These are phyloP conservation scores for Amanita pseudoporphyria DNA, from an alignment of 768 basidiomycete genomes.

Conservation along the genomic window DNA sequence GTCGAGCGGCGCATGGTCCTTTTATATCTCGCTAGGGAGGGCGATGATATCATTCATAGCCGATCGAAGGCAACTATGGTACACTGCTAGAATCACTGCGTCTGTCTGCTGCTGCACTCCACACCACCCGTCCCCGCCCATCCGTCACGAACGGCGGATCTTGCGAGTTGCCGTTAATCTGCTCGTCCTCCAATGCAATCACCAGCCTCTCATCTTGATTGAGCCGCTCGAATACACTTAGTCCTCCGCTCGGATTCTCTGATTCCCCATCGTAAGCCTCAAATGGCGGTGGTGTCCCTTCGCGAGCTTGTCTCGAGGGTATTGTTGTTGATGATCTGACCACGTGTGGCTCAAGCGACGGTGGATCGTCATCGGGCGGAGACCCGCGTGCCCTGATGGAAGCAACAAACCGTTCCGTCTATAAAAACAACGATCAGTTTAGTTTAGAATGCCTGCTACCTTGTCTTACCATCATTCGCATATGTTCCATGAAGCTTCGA, in stretches of 20 bases:
- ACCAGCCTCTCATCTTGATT: neutral
- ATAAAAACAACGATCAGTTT: neutral
- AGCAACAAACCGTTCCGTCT: conserved; percentile 3
- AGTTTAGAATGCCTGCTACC: no score
- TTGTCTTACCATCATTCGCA: neutral
- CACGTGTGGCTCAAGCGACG: no score
- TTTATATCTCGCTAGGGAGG: conserved; percentile 11
- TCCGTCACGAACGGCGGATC: conserved; percentile 54
- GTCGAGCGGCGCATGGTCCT: neutral
- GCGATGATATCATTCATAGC: conserved; percentile 6
- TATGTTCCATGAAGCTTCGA: neutral
- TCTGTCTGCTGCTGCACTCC: conserved; percentile 18
- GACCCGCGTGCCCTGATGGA: neutral
- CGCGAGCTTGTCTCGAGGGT: no score
- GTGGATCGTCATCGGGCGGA: neutral
- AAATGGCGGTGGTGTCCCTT: neutral
- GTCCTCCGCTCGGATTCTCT: neutral
- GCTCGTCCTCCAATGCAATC: neutral
- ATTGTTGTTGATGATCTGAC: neutral
- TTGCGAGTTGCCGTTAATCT: neutral
- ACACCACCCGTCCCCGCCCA: conserved; percentile 53
- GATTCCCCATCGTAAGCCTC: neutral
- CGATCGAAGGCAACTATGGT: neutral
- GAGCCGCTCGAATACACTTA: neutral
- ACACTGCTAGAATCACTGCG: neutral